Percentiles rank a stretch among this genome's conserved stretches.
These are phyloP conservation scores for Galium porrigens DNA, from an alignment of 305 asterid species.

Conservation along the genomic window DNA sequence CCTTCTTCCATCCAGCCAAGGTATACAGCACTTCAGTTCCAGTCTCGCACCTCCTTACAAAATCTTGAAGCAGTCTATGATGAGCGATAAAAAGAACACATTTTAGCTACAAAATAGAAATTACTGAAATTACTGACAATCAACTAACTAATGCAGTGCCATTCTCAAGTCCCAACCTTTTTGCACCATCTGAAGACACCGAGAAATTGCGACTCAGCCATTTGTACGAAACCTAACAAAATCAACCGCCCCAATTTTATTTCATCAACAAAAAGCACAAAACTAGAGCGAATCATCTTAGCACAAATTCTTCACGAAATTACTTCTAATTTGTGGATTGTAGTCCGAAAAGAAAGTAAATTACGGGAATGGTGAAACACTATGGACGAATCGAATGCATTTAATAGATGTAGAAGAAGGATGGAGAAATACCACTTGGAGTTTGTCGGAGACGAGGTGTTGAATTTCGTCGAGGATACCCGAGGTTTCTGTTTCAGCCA, in stretches of 20 bases:
- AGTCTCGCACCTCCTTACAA: slow-evolving; percentile 54
- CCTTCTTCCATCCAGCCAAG: slow-evolving; percentile 72
- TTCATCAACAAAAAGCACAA: background rate
- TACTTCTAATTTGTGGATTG: background rate
- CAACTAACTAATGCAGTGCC: background rate
- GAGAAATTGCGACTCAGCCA: slow-evolving; percentile 84
- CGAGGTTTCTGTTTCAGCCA: slow-evolving; percentile 56
- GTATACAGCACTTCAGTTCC: slow-evolving; percentile 56
- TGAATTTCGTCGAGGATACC: slow-evolving; percentile 66
- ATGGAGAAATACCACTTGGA: slow-evolving; percentile 63
- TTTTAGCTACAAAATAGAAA: slow-evolving; percentile 10
- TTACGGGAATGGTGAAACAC: background rate
- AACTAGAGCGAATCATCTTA: background rate
- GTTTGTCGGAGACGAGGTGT: slow-evolving; percentile 65
- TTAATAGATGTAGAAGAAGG: background rate
- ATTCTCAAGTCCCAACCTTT: slow-evolving; percentile 36
- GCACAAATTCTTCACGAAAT: background rate
- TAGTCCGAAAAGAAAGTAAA: background rate
- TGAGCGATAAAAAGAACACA: background rate
- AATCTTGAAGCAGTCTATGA: slow-evolving; percentile 62
- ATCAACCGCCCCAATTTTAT: slow-evolving; percentile 2
- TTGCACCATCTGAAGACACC: slow-evolving; percentile 76
- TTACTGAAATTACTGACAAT: slow-evolving; percentile 1
- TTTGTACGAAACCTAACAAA: slow-evolving; percentile 73
- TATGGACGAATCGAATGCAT: background rate